Conservation (phyloP, 768 basidiomycete genomes). For the Boletus bicolor region DNA sequence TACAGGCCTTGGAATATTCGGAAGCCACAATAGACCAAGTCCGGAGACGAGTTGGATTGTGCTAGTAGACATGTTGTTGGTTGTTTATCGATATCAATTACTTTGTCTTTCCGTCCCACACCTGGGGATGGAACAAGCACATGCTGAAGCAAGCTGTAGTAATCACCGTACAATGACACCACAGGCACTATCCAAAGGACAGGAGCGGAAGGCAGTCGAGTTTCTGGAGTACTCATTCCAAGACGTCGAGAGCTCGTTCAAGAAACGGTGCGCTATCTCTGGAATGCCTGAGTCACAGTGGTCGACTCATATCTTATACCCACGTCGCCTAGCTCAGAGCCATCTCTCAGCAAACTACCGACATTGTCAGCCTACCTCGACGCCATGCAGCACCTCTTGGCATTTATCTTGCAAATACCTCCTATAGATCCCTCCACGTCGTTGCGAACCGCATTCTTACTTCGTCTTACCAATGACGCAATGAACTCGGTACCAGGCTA, state of each 20-base stretch:
- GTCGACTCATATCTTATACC: not conserved
- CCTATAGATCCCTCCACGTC: conserved; percentile 68
- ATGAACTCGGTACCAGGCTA: conserved; percentile 63
- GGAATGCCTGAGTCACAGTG: not conserved
- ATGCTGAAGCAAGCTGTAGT: not conserved
- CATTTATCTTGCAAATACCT: conserved; percentile 69
- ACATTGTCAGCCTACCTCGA: conserved; percentile 61
- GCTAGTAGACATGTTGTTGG: conserved; percentile 23
- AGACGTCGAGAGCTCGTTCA: conserved; percentile 63
- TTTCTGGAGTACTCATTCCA: conserved; percentile 67
- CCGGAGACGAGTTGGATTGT: conserved; percentile 60
- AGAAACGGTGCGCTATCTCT: conserved; percentile 61
- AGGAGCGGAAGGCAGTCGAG: conserved; percentile 63
- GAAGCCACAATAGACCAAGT: conserved; percentile 64
- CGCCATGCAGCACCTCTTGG: conserved; percentile 52
- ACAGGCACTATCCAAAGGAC: conserved; percentile 44
- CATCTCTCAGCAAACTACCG: conserved; percentile 47
- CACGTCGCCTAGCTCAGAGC: conserved; percentile 21
- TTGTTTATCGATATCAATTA: conserved; percentile 11
- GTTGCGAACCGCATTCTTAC: conserved; percentile 63
- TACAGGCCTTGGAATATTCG: conserved; percentile 60
- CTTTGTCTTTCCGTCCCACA: not conserved
- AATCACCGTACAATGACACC: not conserved
- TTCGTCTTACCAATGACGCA: conserved; percentile 68
- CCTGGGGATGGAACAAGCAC: not conserved